Evolutionary conservation across 1,139 yeast genomes (phyloP), one percentile per base, ranked within the genome.

Genomic region (Blastobotrys illinoisensis): DNA sequence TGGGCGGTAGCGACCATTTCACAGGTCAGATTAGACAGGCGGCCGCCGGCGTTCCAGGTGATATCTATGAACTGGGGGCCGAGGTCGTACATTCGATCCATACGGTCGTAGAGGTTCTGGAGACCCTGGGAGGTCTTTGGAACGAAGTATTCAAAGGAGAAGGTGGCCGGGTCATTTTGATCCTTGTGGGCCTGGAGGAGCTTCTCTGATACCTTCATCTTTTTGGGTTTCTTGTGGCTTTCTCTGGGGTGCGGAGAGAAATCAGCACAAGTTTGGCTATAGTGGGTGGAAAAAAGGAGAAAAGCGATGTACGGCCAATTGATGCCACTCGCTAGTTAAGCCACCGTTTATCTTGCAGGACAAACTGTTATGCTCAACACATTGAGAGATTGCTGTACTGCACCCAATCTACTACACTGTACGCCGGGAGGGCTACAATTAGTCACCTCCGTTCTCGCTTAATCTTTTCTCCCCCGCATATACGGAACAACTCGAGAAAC

Each of bases 1-100:
- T 91, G 97, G 0, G 97, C 83, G 1, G 96, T 90, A 62, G 89
- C 81, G 4, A 93, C 96, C 82, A 93, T 86, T 64, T 91, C 98
- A 54, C 88, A 86, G 47, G 97, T 87, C 63, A 88, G 75, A 51
- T 82, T 81, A 5, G 95, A 85, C 50, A 87, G 74, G 56, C 91
- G 78, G 7, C 98, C 98, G 47, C 99, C 99, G 1, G 99, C 99
- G 66, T 91, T 91, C 99, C 99, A 93, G 1, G 99, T 93, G 60
- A 93, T 88, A 68, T 93, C 99, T 58, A 93, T 85, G 69, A 93
- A 93, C 59, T 88, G 83, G 0, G 99, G 99, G 60, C 86, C 86
- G 65, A 91, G 77, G 62, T 88, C 91, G 71, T 88, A 89, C 99
- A 93, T 93, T 71, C 97, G 82, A 68, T 93, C 98, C 95, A 93